A percentile compares a stretch with the other conserved stretches of the same genome.
Conservation (phyloP, 2,329 filamentous ascomycete genomes). For the Sarocladium brachiariae region DNA sequence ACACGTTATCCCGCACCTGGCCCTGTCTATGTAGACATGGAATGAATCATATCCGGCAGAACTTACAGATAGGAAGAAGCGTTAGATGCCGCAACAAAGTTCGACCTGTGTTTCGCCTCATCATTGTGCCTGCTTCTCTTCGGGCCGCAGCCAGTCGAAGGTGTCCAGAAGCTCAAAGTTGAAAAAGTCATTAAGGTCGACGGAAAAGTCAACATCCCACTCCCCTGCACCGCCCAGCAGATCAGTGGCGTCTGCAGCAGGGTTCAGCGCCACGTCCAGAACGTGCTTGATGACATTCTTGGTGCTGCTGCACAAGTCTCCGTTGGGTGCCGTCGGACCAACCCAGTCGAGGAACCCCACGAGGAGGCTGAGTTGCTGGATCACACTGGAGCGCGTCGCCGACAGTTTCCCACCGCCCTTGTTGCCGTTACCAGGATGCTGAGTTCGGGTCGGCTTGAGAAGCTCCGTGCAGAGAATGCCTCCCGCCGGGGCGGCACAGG, state of each 20-base stretch:
- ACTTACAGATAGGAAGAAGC: too few species aligned
- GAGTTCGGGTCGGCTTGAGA: constrained; percentile 29
- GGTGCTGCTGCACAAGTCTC: constrained; percentile 35
- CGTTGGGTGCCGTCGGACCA: constrained; percentile 37
- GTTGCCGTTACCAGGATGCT: constrained; percentile 18
- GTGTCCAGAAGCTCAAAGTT: constrained; percentile 43
- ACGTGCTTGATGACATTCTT: constrained; percentile 41
- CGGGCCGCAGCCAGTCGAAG: constrained; percentile 36
- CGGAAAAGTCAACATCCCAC: constrained; percentile 21
- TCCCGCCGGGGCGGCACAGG: constrained; percentile 38
- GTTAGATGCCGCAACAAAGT: too few species aligned
- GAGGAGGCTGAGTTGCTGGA: constrained; percentile 43
- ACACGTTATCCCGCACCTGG: too few species aligned
- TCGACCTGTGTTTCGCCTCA: too few species aligned
- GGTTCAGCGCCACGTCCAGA: constrained; percentile 40
- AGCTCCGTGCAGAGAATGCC: constrained; percentile 44
- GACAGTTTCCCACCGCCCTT: constrained; percentile 8
- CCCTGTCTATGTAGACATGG: too few species aligned
- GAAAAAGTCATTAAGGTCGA: constrained; percentile 26
- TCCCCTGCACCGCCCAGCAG: constrained; percentile 6
- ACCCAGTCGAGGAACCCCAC: constrained; percentile 44
- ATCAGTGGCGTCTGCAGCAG: constrained; percentile 15
- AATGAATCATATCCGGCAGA: too few species aligned
- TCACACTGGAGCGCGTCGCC: constrained; percentile 36
- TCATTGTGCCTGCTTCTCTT: constrained; percentile 10